phyloP scores from a whole-genome alignment of 148 eudicot genomes.

The Rhododendron mucronatum region DNA sequence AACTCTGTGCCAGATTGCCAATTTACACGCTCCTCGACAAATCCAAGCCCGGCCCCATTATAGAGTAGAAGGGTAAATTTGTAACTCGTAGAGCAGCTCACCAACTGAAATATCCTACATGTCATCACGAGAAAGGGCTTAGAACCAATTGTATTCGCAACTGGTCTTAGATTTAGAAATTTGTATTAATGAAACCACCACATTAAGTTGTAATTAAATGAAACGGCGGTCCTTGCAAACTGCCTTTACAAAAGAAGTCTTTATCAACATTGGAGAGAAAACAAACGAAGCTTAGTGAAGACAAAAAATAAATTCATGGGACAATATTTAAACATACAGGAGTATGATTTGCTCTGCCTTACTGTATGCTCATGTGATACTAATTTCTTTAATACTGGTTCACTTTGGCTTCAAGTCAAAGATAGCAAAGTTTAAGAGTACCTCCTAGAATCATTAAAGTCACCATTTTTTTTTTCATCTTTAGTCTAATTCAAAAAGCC shows the following conservation, averaged over 20 bases:
- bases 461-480: slow-evolving; percentile 9
- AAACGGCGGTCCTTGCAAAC: slow-evolving; percentile 3
- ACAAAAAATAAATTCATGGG: slow-evolving; percentile 9
- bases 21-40: not conserved
- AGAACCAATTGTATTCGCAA: not conserved
- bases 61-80: not conserved
- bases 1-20: not conserved
- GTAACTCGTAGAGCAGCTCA: not conserved
- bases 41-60: not conserved
- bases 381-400: slow-evolving; percentile 12
- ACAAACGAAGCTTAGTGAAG: slow-evolving; percentile 6
- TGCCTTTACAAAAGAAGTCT: not conserved
- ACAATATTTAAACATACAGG: not conserved
- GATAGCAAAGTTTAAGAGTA: slow-evolving; percentile 22
- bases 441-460: slow-evolving; percentile 24
- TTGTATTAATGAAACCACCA: not conserved
- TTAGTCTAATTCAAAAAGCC: slow-evolving; percentile 12
- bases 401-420: slow-evolving; percentile 45
- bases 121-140: not conserved
- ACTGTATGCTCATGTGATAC: slow-evolving; percentile 3
- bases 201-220: not conserved
- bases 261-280: not conserved
- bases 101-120: not conserved
- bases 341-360: slow-evolving; percentile 7
- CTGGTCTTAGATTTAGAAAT: not conserved